Conservation (phyloP, 805 yeast genomes). For the Pichia exigua region DNA sequence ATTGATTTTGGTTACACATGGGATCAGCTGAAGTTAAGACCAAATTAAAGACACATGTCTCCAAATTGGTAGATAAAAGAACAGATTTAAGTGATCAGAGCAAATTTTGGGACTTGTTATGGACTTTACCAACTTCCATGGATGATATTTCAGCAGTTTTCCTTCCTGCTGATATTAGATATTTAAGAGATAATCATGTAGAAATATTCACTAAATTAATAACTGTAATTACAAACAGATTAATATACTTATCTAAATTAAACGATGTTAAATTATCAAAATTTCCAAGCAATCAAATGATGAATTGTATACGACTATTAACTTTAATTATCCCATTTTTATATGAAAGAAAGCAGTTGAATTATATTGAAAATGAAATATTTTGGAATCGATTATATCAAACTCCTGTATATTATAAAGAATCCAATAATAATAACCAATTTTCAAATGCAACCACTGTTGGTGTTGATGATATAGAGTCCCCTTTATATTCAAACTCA, state of each 20-base stretch:
- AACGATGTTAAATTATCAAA: constrained; percentile 20
- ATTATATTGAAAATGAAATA: constrained; percentile 21
- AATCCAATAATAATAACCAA: neutral
- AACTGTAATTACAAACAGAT: constrained; percentile 30
- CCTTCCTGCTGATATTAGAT: constrained; percentile 49
- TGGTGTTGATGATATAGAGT: neutral
- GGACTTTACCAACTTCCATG: constrained; percentile 43
- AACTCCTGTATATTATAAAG: neutral
- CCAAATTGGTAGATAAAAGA: constrained; percentile 44
- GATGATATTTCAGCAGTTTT: constrained; percentile 53
- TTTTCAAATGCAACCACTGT: neutral
- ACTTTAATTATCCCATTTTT: constrained; percentile 60
- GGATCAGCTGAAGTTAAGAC: constrained; percentile 67
- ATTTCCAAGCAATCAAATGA: constrained; percentile 31
- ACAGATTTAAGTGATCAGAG: constrained; percentile 29
- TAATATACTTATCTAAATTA: constrained; percentile 19
- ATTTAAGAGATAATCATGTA: constrained; percentile 49
- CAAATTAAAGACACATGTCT: constrained; percentile 52
- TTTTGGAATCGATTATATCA: constrained; percentile 35
- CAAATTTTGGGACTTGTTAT: constrained; percentile 36
- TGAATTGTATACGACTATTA: constrained; percentile 58
- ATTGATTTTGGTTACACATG: constrained; percentile 33
- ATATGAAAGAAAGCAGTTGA: constrained; percentile 38
- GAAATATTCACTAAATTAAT: constrained; percentile 51
- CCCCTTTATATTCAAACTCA: neutral